Evolutionary conservation across 192 early-diverging fungal genomes (phyloP).

Genomic region (Globomyces pollinis-pini): DNA sequence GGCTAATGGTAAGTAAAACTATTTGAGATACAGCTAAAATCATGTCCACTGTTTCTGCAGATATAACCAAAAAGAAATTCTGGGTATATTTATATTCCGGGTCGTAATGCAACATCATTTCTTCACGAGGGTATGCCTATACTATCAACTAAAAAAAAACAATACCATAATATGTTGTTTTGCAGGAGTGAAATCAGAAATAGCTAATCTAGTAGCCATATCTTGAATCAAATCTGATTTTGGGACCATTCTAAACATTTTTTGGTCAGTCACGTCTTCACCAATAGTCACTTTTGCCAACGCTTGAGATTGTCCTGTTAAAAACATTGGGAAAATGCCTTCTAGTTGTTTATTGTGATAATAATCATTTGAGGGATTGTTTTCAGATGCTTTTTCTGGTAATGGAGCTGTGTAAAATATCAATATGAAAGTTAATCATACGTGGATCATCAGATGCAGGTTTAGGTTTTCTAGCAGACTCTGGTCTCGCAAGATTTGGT

Average conservation of each 20-base stretch:
- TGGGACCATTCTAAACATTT: conserved; percentile 44
- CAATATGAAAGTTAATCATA: background rate
- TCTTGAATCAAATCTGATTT: conserved; percentile 52
- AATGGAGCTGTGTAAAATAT: background rate
- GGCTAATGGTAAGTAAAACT: background rate
- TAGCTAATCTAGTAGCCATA: conserved; percentile 37
- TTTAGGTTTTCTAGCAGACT: background rate
- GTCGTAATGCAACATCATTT: conserved; percentile 48
- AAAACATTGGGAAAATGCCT: conserved; percentile 46
- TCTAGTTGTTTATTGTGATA: conserved; percentile 4
- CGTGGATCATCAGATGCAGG: background rate
- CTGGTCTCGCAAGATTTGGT: no score
- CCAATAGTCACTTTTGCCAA: conserved; percentile 45
- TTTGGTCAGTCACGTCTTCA: conserved; percentile 42
- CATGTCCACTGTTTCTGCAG: conserved; percentile 29
- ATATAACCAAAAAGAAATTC: conserved; percentile 47
- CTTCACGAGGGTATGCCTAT: conserved; percentile 48
- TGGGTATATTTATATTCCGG: conserved; percentile 49
- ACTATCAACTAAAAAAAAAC: background rate
- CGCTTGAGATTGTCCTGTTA: conserved; percentile 44
- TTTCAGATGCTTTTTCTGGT: background rate
- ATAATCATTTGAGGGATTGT: background rate
- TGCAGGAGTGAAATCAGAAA: conserved; percentile 50
- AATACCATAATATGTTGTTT: conserved; percentile 40
- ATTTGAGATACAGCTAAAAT: conserved; percentile 33